phyloP scores from a whole-genome alignment of 805 yeast genomes.

The Nakazawaea sp. region DNA sequence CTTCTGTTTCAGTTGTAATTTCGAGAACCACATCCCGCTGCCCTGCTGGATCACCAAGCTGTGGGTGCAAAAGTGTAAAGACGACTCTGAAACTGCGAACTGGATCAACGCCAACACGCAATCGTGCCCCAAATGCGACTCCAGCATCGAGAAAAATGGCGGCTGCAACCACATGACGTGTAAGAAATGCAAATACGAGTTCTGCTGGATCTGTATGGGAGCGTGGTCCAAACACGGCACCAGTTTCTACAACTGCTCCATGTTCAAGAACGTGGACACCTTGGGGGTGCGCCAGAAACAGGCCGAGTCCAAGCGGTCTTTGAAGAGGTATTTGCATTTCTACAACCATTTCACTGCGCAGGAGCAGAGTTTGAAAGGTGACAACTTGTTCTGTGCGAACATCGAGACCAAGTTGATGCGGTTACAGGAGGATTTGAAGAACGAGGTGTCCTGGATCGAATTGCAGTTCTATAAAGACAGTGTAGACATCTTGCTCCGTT shows the following conservation, averaged over 20 bases:
- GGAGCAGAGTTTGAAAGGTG: conserved; percentile 69
- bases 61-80: conserved; percentile 78
- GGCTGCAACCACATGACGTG: conserved; percentile 98
- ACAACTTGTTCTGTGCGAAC: conserved; percentile 51
- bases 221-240: conserved; percentile 69
- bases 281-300: conserved; percentile 31
- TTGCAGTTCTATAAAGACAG: conserved; percentile 78
- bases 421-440: conserved; percentile 46
- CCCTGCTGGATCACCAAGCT: conserved; percentile 61
- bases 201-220: conserved; percentile 89
- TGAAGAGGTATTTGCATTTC: conserved; percentile 67
- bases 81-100: conserved; percentile 81
- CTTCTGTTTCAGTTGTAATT: conserved; percentile 74
- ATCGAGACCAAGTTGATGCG: conserved; percentile 58
- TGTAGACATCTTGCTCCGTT: conserved; percentile 52
- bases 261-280: conserved; percentile 39
- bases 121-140: conserved; percentile 75
- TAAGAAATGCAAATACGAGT: conserved; percentile 65
- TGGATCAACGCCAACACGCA: conserved; percentile 87
- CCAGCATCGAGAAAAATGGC: conserved; percentile 85
- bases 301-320: conserved; percentile 36
- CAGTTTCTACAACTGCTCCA: conserved; percentile 60
- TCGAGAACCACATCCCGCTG: conserved; percentile 78
- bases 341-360: conserved; percentile 71
- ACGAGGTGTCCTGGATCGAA: conserved; percentile 77